A percentile compares a stretch with the other conserved stretches of the same genome.
Conservation (phyloP, 257 asterid genomes). For the Primulina eburnea region DNA sequence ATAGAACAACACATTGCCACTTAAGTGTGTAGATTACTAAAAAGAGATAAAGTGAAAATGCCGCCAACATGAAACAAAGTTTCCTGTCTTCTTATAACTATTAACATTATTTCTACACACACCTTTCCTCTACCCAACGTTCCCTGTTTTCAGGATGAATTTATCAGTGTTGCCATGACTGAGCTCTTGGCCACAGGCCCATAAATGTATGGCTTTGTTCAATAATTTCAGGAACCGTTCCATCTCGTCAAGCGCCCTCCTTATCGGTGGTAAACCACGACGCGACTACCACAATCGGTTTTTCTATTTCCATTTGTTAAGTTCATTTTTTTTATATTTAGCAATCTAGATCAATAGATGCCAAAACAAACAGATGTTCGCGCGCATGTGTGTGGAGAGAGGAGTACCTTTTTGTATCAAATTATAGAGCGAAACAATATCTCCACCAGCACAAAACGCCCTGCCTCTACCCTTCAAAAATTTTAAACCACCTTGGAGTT, state of each 20-base stretch:
- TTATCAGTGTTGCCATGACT: neutral
- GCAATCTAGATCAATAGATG: neutral
- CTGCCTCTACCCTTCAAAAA: slow-evolving; percentile 80
- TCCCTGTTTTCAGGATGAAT: neutral
- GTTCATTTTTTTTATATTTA: too few relatives aligned
- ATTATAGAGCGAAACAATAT: slow-evolving; percentile 63
- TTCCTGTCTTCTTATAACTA: neutral
- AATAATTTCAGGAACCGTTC: neutral
- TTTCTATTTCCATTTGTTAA: neutral
- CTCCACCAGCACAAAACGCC: slow-evolving; percentile 97
- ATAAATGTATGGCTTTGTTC: neutral
- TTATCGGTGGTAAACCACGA: neutral
- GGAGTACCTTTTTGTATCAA: slow-evolving; percentile 54
- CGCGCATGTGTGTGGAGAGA: neutral
- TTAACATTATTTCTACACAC: neutral
- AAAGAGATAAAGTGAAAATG: neutral
- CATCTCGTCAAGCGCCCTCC: neutral
- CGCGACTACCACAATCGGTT: neutral
- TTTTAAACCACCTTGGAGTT: slow-evolving; percentile 30
- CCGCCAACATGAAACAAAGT: neutral
- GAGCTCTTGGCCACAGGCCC: neutral
- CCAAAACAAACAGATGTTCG: neutral
- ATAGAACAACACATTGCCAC: neutral
- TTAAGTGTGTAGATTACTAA: neutral
- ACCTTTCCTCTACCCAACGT: neutral